Percentiles rank a stretch among this genome's conserved stretches.
Conservation (phyloP, 2,329 filamentous ascomycete genomes). For the Podosphaera fusca region DNA sequence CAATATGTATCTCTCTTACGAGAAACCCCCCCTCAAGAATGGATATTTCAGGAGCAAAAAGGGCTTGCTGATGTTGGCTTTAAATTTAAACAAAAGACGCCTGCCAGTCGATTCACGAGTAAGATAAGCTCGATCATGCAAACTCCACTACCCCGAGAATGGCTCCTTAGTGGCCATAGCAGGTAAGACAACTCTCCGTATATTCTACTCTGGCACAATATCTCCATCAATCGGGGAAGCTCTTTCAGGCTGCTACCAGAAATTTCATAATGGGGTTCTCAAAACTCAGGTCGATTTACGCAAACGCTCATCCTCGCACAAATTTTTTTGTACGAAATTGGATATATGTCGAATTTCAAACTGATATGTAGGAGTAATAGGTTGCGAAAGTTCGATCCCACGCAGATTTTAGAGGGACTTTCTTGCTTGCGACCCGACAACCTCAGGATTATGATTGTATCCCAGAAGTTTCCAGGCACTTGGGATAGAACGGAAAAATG, state of each 20-base stretch:
- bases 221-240: background rate
- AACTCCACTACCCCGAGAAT: conserved; percentile 64
- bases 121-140: conserved; percentile 75
- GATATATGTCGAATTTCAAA: background rate
- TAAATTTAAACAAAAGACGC: conserved; percentile 81
- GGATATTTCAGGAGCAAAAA: conserved; percentile 87
- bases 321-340: background rate
- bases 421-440: conserved; percentile 65
- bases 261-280: too few relatives aligned
- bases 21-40: conserved; percentile 60
- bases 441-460: conserved; percentile 63
- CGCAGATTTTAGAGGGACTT: conserved; percentile 52
- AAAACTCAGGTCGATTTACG: too few relatives aligned
- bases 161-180: conserved; percentile 60
- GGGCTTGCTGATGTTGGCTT: conserved; percentile 83
- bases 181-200: conserved; percentile 18
- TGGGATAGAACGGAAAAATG: conserved; percentile 86
- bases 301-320: too few relatives aligned
- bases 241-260: background rate
- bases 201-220: background rate
- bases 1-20: conserved; percentile 72
- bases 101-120: conserved; percentile 74
- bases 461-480: conserved; percentile 58
- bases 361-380: conserved; percentile 7
- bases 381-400: conserved; percentile 57